Percentiles rank a stretch among this genome's conserved stretches.
These are phyloP conservation scores for Moesziomyces antarcticus DNA, from an alignment of 1,284 basidiomycete genomes.

Conservation along the genomic window DNA sequence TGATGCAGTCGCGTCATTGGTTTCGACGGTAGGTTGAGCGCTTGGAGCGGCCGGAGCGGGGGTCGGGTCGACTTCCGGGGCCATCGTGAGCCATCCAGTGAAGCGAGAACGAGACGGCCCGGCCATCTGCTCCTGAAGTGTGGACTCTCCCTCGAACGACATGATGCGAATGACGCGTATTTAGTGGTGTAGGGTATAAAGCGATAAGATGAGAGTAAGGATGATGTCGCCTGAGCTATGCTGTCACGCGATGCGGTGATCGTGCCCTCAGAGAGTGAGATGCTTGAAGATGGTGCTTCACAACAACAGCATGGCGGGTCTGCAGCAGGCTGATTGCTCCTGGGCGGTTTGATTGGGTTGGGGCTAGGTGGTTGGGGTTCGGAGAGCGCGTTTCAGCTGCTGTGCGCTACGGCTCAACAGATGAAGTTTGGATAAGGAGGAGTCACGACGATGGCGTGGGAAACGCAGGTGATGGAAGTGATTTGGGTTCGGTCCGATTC, in stretches of 20 bases:
- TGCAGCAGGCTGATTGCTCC: neutral
- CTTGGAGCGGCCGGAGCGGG: constrained; percentile 8
- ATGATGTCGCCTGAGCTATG: neutral
- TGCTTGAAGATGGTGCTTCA: neutral
- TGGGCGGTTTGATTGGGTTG: neutral
- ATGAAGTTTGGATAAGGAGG: neutral
- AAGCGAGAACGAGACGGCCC: constrained; percentile 43
- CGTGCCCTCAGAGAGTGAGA: neutral
- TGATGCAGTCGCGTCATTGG: constrained; percentile 2
- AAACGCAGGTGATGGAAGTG: neutral
- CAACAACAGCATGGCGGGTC: neutral
- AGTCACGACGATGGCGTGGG: neutral
- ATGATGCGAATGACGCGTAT: constrained; percentile 6
- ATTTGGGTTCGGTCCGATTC: neutral
- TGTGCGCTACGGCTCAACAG: neutral
- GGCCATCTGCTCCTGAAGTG: constrained; percentile 39
- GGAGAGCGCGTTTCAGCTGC: neutral
- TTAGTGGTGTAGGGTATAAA: neutral
- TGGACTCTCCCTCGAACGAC: constrained; percentile 17
- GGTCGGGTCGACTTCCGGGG: constrained; percentile 41
- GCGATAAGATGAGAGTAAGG: neutral
- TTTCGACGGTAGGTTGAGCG: neutral
- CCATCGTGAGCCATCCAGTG: constrained; percentile 60
- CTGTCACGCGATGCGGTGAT: neutral
- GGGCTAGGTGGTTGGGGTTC: neutral